These are phyloP conservation scores for Flammula alnicola DNA, from an alignment of 1,284 basidiomycete species.

Conservation along the genomic window DNA sequence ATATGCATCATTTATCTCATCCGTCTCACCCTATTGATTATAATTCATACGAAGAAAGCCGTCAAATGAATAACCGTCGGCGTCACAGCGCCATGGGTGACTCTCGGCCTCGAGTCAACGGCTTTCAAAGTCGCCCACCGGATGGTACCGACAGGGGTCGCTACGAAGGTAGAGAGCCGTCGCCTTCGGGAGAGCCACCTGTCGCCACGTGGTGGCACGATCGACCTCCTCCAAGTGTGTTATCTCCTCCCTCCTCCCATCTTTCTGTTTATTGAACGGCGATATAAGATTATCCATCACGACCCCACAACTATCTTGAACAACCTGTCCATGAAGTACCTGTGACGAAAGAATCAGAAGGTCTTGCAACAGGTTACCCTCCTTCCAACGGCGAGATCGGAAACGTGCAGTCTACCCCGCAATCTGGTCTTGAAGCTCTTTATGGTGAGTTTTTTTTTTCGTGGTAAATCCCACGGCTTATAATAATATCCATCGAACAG, in stretches of 20 bases:
- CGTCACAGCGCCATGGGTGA: constrained; percentile 7
- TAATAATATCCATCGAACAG: too few relatives aligned
- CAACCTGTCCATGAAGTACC: too few relatives aligned
- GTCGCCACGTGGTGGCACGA: too few relatives aligned
- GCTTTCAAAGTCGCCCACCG: background rate
- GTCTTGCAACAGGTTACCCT: background rate
- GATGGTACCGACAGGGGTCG: background rate
- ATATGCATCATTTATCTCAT: constrained; percentile 12
- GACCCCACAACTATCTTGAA: too few relatives aligned
- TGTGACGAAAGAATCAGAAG: too few relatives aligned
- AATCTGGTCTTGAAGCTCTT: constrained; percentile 20
- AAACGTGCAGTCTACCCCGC: constrained; percentile 1
- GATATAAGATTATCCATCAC: background rate
- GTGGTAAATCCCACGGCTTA: too few relatives aligned
- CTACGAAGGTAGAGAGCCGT: constrained; percentile 1
- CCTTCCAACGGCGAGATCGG: background rate
- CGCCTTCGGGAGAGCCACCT: background rate
- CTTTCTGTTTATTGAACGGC: background rate
- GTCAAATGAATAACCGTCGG: constrained; percentile 2
- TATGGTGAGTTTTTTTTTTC: constrained; percentile 15
- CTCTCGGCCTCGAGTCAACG: constrained; percentile 1
- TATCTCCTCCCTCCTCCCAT: background rate
- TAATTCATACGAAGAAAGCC: constrained; percentile 2
- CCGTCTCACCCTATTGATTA: constrained; percentile 8
- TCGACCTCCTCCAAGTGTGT: too few relatives aligned